Evolutionary conservation across 2,329 filamentous ascomycete genomes (phyloP).

Genomic region (Trichoderma atrobrunneum): DNA sequence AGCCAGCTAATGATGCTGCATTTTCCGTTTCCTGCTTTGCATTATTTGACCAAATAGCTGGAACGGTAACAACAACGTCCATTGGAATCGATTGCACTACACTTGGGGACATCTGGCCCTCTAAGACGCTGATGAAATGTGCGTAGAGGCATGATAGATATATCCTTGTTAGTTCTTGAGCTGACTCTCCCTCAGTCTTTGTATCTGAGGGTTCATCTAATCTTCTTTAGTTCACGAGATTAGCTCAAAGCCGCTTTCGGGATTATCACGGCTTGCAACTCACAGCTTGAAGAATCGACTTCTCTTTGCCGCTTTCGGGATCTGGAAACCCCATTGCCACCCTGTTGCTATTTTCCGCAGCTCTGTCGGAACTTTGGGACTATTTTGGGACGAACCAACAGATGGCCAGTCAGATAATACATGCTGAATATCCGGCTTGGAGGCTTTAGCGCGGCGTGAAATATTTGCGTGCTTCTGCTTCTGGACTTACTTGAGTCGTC

Average conservation of each 20-base stretch:
- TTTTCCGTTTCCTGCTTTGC: conserved; percentile 50
- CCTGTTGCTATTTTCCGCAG: conserved; percentile 41
- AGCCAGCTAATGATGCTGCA: conserved; percentile 39
- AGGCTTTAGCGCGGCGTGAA: conserved; percentile 25
- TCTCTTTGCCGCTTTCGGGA: conserved; percentile 40
- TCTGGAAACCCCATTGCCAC: conserved; percentile 51
- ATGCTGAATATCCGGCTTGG: conserved; percentile 39
- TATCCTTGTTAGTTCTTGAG: conserved; percentile 36
- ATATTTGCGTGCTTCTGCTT: conserved; percentile 1
- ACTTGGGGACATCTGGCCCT: conserved; percentile 40
- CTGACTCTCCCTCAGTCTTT: conserved; percentile 35
- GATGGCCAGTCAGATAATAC: conserved; percentile 47
- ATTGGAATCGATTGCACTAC: conserved; percentile 45
- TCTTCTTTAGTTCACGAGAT: conserved; percentile 28
- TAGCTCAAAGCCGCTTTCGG: background rate
- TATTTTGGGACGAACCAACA: conserved; percentile 31
- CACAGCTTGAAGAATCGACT: conserved; percentile 50
- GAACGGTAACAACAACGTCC: conserved; percentile 56
- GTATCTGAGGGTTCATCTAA: conserved; percentile 34
- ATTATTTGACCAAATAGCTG: conserved; percentile 56
- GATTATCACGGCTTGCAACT: conserved; percentile 25
- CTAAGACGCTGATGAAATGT: conserved; percentile 46
- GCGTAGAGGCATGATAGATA: conserved; percentile 49
- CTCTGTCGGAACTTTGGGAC: conserved; percentile 49
- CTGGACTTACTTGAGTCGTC: conserved; percentile 36